Evolutionary conservation across 345 rosid genomes (phyloP), one percentile per base, ranked within the genome.

Genomic region (Excoecaria cochinchinensis): DNA sequence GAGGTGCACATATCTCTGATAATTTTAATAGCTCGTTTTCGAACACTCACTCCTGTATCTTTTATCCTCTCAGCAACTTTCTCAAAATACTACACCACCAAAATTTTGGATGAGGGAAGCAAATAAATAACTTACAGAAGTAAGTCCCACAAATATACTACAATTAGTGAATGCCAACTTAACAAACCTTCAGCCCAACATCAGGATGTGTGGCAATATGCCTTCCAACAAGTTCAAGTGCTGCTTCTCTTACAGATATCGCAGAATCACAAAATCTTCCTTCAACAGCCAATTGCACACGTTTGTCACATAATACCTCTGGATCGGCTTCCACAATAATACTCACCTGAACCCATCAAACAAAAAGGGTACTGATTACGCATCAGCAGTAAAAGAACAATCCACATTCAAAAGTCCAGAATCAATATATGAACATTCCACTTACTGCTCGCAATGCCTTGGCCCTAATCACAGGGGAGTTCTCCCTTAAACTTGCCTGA

Each of bases 221-320:
- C 86, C 98, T 88, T 69, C 99, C 98, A 50, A 95, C 99, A 81
- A 95, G 98, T 85, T 95, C 99, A 79, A 95, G 82, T 60, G 99
- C 99, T 53, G 99, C 98, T 84, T 95, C 98, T 81, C 99, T 95
- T 38, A 88, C 99, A 77, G 99, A 95, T 81, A 93, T 95, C 69
- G 99, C 97, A 31, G 99, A 95, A 84, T 95, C 99, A 74, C 99
- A 95, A 84, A 95, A 93, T 86, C 99, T 90, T 85, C 98, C 99
- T 81, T 95, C 97, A 82, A 95, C 98, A 81, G 99, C 99, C 81
- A 88, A 74, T 80, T 95, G 99, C 70, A 95, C 97, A 74, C 91
- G 97, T 74, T 88, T 89, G 81, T 95, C 98, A 64, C 97, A 82
- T 78, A 93, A 82, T 60, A 95, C 99, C 88, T 91, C 99, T 44